Evolutionary conservation across 257 asterid genomes (phyloP).

Genomic region (Thymus mandschuricus): DNA sequence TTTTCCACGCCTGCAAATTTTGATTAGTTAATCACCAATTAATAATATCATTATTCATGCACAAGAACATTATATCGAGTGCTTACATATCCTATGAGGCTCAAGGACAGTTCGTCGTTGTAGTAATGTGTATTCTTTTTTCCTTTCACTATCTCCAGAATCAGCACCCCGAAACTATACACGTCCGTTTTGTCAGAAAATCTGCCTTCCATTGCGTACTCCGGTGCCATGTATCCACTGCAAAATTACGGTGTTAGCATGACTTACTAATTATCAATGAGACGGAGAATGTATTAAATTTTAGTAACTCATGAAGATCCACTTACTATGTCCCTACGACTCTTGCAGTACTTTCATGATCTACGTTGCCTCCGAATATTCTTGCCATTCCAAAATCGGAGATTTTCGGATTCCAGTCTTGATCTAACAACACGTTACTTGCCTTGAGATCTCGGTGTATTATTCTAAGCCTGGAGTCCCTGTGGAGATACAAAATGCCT

Average conservation of each 20-base stretch:
- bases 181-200: slow-evolving; percentile 58
- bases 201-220: slow-evolving; percentile 56
- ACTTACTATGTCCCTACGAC: slow-evolving; percentile 68
- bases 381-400: slow-evolving; percentile 69
- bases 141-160: slow-evolving; percentile 53
- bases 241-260: slow-evolving; percentile 13
- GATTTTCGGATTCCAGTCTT: slow-evolving; percentile 53
- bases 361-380: slow-evolving; percentile 48
- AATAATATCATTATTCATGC: no score
- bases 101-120: slow-evolving; percentile 40
- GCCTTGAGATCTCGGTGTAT: slow-evolving; percentile 65
- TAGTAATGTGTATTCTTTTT: slow-evolving; percentile 44
- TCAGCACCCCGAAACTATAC: slow-evolving; percentile 52
- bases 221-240: slow-evolving; percentile 70
- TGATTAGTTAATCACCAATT: not conserved
- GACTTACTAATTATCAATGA: no score
- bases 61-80: not conserved
- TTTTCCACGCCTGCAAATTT: slow-evolving; percentile 56
- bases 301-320: not conserved
- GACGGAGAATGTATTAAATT: not conserved
- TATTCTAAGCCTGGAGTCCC: slow-evolving; percentile 56
- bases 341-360: slow-evolving; percentile 48
- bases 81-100: slow-evolving; percentile 55
- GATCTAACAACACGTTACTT: slow-evolving; percentile 52
- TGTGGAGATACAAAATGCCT: slow-evolving; percentile 63